Evolutionary conservation across 331 rosid genomes (phyloP), one percentile per base, ranked within the genome.

Genomic region (Rhamnella rubrinervis): DNA sequence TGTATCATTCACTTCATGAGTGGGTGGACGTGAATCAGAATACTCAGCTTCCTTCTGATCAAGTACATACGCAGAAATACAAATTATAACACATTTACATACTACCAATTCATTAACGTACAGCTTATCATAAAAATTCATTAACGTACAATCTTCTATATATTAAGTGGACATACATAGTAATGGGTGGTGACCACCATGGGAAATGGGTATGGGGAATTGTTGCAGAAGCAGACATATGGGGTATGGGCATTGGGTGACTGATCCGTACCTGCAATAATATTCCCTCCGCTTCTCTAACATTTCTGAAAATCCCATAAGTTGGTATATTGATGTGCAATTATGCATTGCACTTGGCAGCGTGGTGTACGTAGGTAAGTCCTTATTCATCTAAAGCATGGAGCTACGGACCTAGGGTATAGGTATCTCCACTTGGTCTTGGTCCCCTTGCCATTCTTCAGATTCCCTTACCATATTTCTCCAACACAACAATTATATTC

Each of bases 321-420:
- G 11, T 11, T 10, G 65, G 44, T 25, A 57, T 44, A 47, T 55
- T 52, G 21, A 57, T 28, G 77, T 65, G 65, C 58, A 39, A 35
- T 72, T 28, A 71, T 65, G 65, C 58, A 39, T 46, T 72, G 47
- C 11, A 66, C 70, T 47, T 49, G 26, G 26, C 12, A 16, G 11
- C 0, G 20, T 12, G 59, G 4, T 7, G 28, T 1, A 44, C 6
- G 37, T 15, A 65, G 35, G 35, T 31, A 63, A 58, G 53, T 20
- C 31, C 37, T 11, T 44, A 44, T 35, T 31, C 6, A 66, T 55
- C 38, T 20, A 46, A 4, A 56, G 39, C 35, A 37, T 35, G 62
- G 46, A 57, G 57, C 77, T 71, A 40, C 14, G 13, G 49, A 11
- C 14, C 49, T 44, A 44, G 14, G 49, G 4, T 44, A 10, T 44